phyloP scores from a whole-genome alignment of 2,329 filamentous ascomycete species.

The Dendryphion nanum region DNA sequence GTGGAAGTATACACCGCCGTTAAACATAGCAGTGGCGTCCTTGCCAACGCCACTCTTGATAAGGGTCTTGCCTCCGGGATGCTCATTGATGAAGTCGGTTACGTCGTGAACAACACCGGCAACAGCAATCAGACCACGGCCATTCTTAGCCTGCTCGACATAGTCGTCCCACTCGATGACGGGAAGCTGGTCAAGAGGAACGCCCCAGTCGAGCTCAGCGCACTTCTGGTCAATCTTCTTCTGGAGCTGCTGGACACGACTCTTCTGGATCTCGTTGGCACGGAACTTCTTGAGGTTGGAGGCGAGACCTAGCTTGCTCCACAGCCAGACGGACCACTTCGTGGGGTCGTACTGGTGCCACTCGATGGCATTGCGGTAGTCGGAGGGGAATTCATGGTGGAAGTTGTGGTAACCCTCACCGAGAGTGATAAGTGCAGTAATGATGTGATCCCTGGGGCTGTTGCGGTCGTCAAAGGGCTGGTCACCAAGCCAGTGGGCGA shows the following conservation, averaged over 20 bases:
- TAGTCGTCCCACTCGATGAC: constrained; percentile 42
- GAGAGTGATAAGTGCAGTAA: constrained; percentile 40
- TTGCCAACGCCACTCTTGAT: constrained; percentile 37
- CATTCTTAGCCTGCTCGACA: constrained; percentile 22
- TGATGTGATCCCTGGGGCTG: constrained; percentile 35
- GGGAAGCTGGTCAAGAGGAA: constrained; percentile 35
- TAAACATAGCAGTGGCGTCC: constrained; percentile 41
- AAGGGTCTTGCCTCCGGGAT: constrained; percentile 39
- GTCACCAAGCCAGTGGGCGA: constrained; percentile 53
- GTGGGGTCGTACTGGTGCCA: constrained; percentile 43
- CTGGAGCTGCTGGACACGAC: constrained; percentile 40
- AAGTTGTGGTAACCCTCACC: constrained; percentile 45
- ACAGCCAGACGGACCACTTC: constrained; percentile 40
- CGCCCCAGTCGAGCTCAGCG: constrained; percentile 37
- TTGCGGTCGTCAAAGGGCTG: constrained; percentile 42
- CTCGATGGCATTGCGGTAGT: constrained; percentile 41
- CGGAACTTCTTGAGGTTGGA: constrained; percentile 42
- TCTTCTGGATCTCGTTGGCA: constrained; percentile 42
- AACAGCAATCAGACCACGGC: constrained; percentile 32
- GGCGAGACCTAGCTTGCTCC: constrained; percentile 30
- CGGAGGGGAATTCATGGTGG: constrained; percentile 42
- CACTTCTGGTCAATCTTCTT: constrained; percentile 40
- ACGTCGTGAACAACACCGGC: constrained; percentile 41
- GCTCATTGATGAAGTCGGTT: constrained; percentile 34
- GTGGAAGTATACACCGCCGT: constrained; percentile 41